Percentiles rank a stretch among this genome's conserved stretches.
Evolutionary conservation across 192 early-diverging fungal species (phyloP).

Genomic region (Backusella australiensis): DNA sequence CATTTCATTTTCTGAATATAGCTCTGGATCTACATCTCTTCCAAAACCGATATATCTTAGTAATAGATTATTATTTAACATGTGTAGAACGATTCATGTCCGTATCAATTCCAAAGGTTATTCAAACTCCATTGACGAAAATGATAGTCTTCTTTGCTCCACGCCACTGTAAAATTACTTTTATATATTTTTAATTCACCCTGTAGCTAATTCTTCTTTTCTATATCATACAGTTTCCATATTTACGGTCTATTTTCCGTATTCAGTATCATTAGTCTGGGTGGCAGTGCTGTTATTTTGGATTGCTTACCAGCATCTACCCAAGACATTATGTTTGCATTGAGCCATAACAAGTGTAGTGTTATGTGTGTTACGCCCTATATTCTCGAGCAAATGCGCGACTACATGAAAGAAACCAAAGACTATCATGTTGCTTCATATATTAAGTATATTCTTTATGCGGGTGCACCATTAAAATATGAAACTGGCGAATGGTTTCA

Average conservation of each 20-base stretch:
- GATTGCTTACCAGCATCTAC: background rate
- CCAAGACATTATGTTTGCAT: background rate
- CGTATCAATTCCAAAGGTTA: background rate
- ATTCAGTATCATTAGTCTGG: background rate
- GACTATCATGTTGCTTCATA: background rate
- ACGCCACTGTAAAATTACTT: background rate
- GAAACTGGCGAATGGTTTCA: background rate
- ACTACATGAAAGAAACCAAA: background rate
- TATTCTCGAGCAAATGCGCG: background rate
- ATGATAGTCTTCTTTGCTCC: background rate
- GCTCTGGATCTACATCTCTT: slow-evolving; percentile 6
- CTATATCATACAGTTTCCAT: background rate
- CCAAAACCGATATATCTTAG: background rate
- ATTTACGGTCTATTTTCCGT: background rate
- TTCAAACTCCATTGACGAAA: background rate
- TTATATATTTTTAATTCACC: background rate
- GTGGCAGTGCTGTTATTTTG: background rate
- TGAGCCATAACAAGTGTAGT: background rate
- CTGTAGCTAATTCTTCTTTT: too few relatives aligned
- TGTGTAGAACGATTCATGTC: background rate
- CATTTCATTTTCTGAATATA: background rate
- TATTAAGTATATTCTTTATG: background rate
- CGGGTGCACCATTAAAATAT: background rate
- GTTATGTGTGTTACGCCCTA: background rate
- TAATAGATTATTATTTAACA: background rate